Conservation (phyloP, 2,329 filamentous ascomycete species). For the Thermoascus crustaceus region DNA sequence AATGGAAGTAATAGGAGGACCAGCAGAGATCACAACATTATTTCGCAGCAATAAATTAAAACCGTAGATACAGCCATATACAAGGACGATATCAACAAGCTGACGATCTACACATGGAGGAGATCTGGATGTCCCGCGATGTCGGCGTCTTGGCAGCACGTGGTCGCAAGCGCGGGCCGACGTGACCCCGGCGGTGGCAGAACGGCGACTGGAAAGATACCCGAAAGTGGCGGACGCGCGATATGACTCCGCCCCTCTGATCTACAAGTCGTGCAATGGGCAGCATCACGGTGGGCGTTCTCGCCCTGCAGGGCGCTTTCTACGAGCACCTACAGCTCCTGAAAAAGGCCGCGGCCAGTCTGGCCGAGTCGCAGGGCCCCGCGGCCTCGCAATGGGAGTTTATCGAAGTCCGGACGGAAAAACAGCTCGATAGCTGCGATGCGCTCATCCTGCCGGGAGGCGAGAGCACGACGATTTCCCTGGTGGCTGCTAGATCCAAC, state of each 20-base stretch:
- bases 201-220: conserved; percentile 4
- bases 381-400: conserved; percentile 47
- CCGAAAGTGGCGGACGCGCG: background rate
- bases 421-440: conserved; percentile 64
- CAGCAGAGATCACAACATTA: no score
- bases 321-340: conserved; percentile 77
- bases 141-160: no score
- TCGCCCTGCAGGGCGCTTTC: conserved; percentile 87
- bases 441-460: conserved; percentile 86
- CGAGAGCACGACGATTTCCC: conserved; percentile 86
- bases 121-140: no score
- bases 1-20: no score
- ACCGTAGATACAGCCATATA: no score
- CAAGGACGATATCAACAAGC: no score
- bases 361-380: conserved; percentile 23
- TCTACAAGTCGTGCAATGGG: conserved; percentile 15
- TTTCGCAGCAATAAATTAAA: no score
- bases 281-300: conserved; percentile 50
- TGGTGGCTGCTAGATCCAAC: conserved; percentile 73
- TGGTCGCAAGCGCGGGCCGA: conserved; percentile 15
- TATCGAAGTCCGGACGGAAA: conserved; percentile 69
- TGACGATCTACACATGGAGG: no score
- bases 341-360: conserved; percentile 53
- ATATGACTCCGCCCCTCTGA: background rate
- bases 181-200: conserved; percentile 6